Evolutionary conservation across 805 yeast genomes (phyloP).

Genomic region (Ogataea pini): DNA sequence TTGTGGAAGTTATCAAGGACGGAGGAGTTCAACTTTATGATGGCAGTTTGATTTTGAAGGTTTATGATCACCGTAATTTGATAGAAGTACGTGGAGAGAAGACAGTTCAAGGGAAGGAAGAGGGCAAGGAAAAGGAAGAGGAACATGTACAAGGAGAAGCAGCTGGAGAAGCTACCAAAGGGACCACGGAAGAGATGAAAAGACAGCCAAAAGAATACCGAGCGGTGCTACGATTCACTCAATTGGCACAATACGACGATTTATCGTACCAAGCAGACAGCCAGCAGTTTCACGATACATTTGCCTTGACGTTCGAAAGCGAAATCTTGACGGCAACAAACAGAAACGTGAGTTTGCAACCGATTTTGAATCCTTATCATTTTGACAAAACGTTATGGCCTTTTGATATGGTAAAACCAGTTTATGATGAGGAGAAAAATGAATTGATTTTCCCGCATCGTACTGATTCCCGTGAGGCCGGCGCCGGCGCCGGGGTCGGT

Average conservation of each 20-base stretch:
- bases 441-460: slow-evolving; percentile 40
- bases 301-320: slow-evolving; percentile 83
- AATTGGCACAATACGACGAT: slow-evolving; percentile 80
- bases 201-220: slow-evolving; percentile 72
- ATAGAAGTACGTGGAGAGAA: no score
- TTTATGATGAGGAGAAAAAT: slow-evolving; percentile 35
- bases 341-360: slow-evolving; percentile 73
- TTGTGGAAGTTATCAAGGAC: slow-evolving; percentile 86
- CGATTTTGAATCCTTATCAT: slow-evolving; percentile 67
- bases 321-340: slow-evolving; percentile 78
- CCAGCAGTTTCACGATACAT: slow-evolving; percentile 73
- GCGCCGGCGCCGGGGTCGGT: neutral
- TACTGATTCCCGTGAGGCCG: slow-evolving; percentile 35
- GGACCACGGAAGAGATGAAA: slow-evolving; percentile 19
- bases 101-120: slow-evolving; percentile 5
- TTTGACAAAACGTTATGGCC: slow-evolving; percentile 52
- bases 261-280: slow-evolving; percentile 79
- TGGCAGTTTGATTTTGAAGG: slow-evolving; percentile 83
- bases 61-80: slow-evolving; percentile 77
- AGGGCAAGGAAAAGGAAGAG: slow-evolving; percentile 15
- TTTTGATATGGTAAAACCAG: slow-evolving; percentile 43
- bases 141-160: neutral
- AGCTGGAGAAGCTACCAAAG: slow-evolving; percentile 9
- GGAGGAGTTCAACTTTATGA: slow-evolving; percentile 83
- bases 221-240: slow-evolving; percentile 78